A percentile compares a stretch with the other conserved stretches of the same genome.
phyloP scores from a whole-genome alignment of 139 green algal species.

The Micractinium sp. region DNA sequence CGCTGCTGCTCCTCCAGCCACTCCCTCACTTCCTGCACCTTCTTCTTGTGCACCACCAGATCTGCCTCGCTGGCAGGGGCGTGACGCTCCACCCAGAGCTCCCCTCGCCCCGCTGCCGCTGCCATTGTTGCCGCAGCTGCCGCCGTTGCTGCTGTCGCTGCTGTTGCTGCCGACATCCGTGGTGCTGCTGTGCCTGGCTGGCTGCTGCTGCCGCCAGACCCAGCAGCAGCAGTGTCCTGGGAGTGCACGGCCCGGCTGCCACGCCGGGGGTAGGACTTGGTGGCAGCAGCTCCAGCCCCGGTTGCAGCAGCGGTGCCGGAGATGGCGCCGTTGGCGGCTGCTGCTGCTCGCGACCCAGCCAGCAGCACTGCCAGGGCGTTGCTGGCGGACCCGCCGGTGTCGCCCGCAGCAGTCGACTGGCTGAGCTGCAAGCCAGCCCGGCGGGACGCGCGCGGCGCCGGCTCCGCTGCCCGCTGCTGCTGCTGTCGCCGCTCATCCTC shows the following conservation, averaged over 20 bases:
- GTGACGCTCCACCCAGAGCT: conserved; percentile 66
- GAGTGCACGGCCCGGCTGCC: neutral
- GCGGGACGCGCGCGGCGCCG: neutral
- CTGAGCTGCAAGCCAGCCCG: neutral
- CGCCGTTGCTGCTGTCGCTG: neutral
- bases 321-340: neutral
- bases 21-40: conserved; percentile 67
- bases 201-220: neutral
- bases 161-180: neutral
- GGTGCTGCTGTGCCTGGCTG: neutral
- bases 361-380: conserved; percentile 7
- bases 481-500: neutral
- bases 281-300: neutral
- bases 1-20: conserved; percentile 64
- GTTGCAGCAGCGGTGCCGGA: neutral
- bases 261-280: neutral
- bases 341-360: neutral
- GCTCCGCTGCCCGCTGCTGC: neutral
- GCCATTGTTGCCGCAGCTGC: neutral
- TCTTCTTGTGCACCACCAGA: conserved; percentile 73
- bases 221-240: neutral
- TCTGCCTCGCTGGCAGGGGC: conserved; percentile 51
- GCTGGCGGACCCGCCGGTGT: neutral
- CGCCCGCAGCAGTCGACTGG: neutral
- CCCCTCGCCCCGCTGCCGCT: neutral